phyloP scores from a whole-genome alignment of 2,329 filamentous ascomycete genomes.

The Botryotinia convoluta region DNA sequence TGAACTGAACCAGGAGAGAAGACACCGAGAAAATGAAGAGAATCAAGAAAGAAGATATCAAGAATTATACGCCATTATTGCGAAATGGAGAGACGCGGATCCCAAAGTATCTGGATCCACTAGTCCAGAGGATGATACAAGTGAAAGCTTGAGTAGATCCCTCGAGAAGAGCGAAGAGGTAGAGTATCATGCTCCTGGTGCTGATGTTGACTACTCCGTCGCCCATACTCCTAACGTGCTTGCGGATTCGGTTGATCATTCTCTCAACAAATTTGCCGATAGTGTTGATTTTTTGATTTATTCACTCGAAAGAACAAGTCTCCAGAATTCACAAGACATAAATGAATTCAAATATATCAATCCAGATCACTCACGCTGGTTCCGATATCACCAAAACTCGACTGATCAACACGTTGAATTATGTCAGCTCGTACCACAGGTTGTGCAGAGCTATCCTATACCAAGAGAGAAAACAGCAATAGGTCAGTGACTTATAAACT shows the following conservation, averaged over 20 bases:
- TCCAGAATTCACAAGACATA: neutral
- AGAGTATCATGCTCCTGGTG: no score
- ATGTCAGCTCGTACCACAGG: neutral
- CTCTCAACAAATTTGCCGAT: neutral
- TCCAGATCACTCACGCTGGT: neutral
- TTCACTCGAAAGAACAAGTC: neutral
- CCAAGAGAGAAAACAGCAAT: neutral
- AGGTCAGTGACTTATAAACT: neutral
- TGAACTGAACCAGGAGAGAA: neutral
- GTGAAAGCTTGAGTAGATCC: neutral
- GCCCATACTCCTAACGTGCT: neutral
- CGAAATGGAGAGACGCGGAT: neutral
- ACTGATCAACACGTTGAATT: neutral
- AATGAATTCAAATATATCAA: rapidly evolving
- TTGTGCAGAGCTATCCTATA: neutral
- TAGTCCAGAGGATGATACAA: neutral
- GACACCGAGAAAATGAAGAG: neutral
- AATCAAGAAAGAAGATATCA: neutral
- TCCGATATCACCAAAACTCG: neutral
- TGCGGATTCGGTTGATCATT: neutral
- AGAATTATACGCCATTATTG: neutral
- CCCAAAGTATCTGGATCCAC: rapidly evolving
- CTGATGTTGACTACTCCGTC: neutral
- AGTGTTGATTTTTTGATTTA: neutral
- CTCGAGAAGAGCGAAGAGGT: neutral